Percentiles rank a stretch among this genome's conserved stretches.
Conservation (phyloP, 129 eudicot genomes). For the Escallonia herrerae region DNA sequence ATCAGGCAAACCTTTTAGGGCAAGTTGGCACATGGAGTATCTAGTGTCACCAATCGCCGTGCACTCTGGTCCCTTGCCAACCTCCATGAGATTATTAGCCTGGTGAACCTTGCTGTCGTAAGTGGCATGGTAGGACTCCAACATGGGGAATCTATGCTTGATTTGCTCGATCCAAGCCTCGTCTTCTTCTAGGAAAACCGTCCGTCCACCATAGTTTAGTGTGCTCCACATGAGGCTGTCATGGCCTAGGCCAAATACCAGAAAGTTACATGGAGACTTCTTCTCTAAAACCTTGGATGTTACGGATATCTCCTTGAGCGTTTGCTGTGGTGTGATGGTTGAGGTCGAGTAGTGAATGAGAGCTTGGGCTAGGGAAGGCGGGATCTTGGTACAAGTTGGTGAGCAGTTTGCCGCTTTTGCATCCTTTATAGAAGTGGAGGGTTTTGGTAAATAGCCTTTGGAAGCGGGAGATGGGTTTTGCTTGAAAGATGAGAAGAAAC, state of each 20-base stretch:
- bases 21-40: slow-evolving; percentile 75
- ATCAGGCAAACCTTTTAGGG: slow-evolving; percentile 70
- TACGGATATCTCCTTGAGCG: slow-evolving; percentile 68
- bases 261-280: slow-evolving; percentile 86
- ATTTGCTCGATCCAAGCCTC: slow-evolving; percentile 84
- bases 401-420: slow-evolving; percentile 30
- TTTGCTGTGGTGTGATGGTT: slow-evolving; percentile 93
- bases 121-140: slow-evolving; percentile 71
- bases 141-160: slow-evolving; percentile 65
- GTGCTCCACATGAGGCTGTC: slow-evolving; percentile 96
- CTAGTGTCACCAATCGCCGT: slow-evolving; percentile 46
- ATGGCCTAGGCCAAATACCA: slow-evolving; percentile 88
- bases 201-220: slow-evolving; percentile 72
- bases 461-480: slow-evolving; percentile 21
- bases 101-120: slow-evolving; percentile 80
- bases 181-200: slow-evolving; percentile 84
- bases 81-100: slow-evolving; percentile 62
- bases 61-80: slow-evolving; percentile 72
- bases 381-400: slow-evolving; percentile 68
- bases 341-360: slow-evolving; percentile 88
- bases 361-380: slow-evolving; percentile 66
- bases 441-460: slow-evolving; percentile 25
- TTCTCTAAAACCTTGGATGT: slow-evolving; percentile 55
- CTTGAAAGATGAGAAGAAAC: slow-evolving; percentile 31
- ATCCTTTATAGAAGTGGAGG: slow-evolving; percentile 12